phyloP scores from a whole-genome alignment of 2,329 filamentous ascomycete species.

The Grosmannia serpens region DNA sequence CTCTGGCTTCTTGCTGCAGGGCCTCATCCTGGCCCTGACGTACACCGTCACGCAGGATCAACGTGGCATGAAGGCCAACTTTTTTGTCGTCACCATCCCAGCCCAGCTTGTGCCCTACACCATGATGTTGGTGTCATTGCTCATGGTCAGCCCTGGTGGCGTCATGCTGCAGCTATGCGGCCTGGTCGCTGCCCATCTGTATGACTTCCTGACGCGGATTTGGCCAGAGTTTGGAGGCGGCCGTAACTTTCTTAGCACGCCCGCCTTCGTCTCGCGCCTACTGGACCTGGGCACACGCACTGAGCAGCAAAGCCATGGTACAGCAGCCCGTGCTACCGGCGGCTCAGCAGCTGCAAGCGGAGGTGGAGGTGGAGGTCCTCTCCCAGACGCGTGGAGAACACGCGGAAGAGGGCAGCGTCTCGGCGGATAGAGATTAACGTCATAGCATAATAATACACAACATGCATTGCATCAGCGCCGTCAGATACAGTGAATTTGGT shows the following conservation, averaged over 20 bases:
- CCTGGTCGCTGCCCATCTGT: slow-evolving; percentile 78
- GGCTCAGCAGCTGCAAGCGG: slow-evolving; percentile 26
- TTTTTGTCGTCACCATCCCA: slow-evolving; percentile 75
- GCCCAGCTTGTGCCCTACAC: slow-evolving; percentile 71
- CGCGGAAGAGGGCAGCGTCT: slow-evolving; percentile 52
- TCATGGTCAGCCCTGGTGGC: slow-evolving; percentile 47
- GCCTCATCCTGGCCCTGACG: slow-evolving; percentile 65
- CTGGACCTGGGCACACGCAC: slow-evolving; percentile 35
- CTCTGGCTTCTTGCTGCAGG: slow-evolving; percentile 41
- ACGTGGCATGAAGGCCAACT: slow-evolving; percentile 60
- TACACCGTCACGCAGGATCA: slow-evolving; percentile 86
- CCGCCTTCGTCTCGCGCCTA: slow-evolving; percentile 56
- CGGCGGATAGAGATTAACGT: slow-evolving; percentile 31
- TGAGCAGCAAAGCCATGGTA: slow-evolving; percentile 47
- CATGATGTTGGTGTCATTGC: slow-evolving; percentile 62
- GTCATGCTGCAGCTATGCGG: slow-evolving; percentile 60
- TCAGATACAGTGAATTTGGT: neutral
- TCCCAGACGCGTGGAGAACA: slow-evolving; percentile 53
- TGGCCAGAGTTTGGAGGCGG: slow-evolving; percentile 87
- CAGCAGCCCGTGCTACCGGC: slow-evolving; percentile 34
- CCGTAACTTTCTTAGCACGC: slow-evolving; percentile 63
- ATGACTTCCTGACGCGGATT: slow-evolving; percentile 78
- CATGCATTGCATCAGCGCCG: neutral
- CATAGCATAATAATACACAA: neutral
- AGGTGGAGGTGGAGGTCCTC: slow-evolving; percentile 28